Evolutionary conservation across 2,329 filamentous ascomycete genomes (phyloP).

Genomic region (Aaosphaeria pasadenensis): DNA sequence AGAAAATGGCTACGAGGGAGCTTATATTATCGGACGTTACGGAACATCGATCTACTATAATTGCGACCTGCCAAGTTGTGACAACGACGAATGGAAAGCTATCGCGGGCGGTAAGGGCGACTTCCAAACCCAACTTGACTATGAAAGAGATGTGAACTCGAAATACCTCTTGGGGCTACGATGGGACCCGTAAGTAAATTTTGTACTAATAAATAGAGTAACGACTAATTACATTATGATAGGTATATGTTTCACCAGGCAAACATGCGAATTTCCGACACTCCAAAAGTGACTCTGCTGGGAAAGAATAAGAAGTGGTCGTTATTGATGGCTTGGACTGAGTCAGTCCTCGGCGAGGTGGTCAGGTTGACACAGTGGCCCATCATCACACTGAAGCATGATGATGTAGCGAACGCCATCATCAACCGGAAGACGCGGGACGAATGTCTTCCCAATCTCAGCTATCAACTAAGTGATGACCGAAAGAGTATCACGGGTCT

Average conservation of each 20-base stretch:
- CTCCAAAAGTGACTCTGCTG: constrained; percentile 44
- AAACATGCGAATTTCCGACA: constrained; percentile 51
- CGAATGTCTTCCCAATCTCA: constrained; percentile 47
- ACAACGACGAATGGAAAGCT: constrained; percentile 55
- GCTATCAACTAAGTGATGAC: constrained; percentile 42
- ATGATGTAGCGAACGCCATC: constrained; percentile 51
- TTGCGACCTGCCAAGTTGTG: constrained; percentile 55
- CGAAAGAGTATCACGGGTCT: constrained; percentile 45
- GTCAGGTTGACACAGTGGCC: constrained; percentile 49
- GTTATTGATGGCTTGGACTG: constrained; percentile 56
- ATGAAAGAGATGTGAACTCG: constrained; percentile 51
- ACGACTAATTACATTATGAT: not conserved
- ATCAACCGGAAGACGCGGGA: constrained; percentile 51
- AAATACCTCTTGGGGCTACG: constrained; percentile 54
- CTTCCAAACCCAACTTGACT: constrained; percentile 49
- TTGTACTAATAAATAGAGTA: not conserved
- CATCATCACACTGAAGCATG: constrained; percentile 50
- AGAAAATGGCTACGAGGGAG: constrained; percentile 52
- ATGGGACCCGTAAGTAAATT: constrained; percentile 38
- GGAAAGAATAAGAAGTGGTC: constrained; percentile 44
- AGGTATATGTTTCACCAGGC: constrained; percentile 62
- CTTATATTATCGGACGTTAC: constrained; percentile 55
- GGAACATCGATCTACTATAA: constrained; percentile 62
- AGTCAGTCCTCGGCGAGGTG: constrained; percentile 52
- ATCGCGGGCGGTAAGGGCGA: constrained; percentile 51